Percentiles rank a stretch among this genome's conserved stretches.
Conservation (phyloP, 1,284 basidiomycete genomes). For the Sutorius eximius region DNA sequence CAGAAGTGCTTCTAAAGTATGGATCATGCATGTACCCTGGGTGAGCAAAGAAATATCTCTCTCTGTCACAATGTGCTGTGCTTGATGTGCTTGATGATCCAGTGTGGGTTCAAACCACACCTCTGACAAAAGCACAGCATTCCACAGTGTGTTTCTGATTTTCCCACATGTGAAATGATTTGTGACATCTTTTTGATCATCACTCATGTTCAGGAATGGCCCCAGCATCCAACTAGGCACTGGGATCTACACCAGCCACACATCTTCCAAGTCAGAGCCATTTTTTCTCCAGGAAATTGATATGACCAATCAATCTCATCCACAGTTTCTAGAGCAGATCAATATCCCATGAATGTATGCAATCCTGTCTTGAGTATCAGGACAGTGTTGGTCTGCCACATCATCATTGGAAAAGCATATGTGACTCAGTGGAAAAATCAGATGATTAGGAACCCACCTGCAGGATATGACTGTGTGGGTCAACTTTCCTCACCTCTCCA, state of each 20-base stretch:
- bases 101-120: slow-evolving; percentile 23
- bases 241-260: slow-evolving; percentile 25
- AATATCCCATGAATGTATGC: slow-evolving; percentile 14
- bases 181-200: slow-evolving; percentile 5
- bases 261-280: slow-evolving; percentile 25
- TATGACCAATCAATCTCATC: neutral
- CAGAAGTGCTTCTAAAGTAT: slow-evolving; percentile 27
- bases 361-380: slow-evolving; percentile 16
- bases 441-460: slow-evolving; percentile 15
- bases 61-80: slow-evolving; percentile 17
- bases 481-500: neutral
- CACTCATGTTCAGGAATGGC: slow-evolving; percentile 4
- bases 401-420: slow-evolving; percentile 21
- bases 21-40: slow-evolving; percentile 21
- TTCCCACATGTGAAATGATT: neutral
- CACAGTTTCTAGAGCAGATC: slow-evolving; percentile 15
- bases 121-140: slow-evolving; percentile 14
- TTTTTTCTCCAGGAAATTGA: neutral
- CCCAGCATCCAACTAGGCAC: slow-evolving; percentile 27
- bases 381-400: slow-evolving; percentile 28
- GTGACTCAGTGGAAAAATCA: slow-evolving; percentile 9
- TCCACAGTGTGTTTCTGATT: slow-evolving; percentile 16
- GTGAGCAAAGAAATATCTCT: slow-evolving; percentile 19
- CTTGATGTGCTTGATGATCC: slow-evolving; percentile 23
- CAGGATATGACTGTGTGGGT: slow-evolving; percentile 26